These are phyloP conservation scores for Termitomyces heimii DNA, from an alignment of 768 basidiomycete genomes.

Conservation along the genomic window DNA sequence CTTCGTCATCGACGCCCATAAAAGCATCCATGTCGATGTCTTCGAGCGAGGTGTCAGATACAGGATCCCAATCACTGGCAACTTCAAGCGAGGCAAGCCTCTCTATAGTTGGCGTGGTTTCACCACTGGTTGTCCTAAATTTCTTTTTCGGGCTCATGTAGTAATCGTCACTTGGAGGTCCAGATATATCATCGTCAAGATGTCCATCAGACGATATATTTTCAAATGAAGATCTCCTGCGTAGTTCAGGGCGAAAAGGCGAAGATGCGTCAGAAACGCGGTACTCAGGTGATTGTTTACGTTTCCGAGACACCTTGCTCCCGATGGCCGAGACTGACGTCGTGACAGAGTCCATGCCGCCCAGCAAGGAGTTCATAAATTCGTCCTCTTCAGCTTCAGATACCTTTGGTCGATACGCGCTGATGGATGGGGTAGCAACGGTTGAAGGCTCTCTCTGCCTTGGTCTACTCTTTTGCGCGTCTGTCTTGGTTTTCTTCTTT, in stretches of 20 bases:
- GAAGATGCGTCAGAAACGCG: slow-evolving; percentile 36
- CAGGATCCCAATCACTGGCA: slow-evolving; percentile 37
- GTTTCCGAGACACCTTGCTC: slow-evolving; percentile 45
- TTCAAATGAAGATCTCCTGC: slow-evolving; percentile 24
- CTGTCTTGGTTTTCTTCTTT: slow-evolving; percentile 39
- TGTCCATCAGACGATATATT: slow-evolving; percentile 46
- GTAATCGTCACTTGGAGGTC: slow-evolving; percentile 53
- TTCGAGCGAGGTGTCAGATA: slow-evolving; percentile 38
- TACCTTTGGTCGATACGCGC: slow-evolving; percentile 72
- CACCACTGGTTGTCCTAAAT: slow-evolving; percentile 35
- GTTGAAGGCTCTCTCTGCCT: slow-evolving; percentile 47
- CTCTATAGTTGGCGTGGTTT: slow-evolving; percentile 50
- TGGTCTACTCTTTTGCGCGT: slow-evolving; percentile 31
- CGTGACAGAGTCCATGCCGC: slow-evolving; percentile 54
- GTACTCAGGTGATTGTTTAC: slow-evolving; percentile 54
- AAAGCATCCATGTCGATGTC: slow-evolving; percentile 60
- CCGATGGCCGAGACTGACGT: slow-evolving; percentile 25
- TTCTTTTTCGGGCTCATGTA: slow-evolving; percentile 71
- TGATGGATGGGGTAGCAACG: slow-evolving; percentile 56
- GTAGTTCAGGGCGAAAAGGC: slow-evolving; percentile 26
- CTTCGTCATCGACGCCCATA: slow-evolving; percentile 51
- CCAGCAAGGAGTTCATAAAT: slow-evolving; percentile 82
- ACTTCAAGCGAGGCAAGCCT: slow-evolving; percentile 56
- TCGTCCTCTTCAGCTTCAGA: slow-evolving; percentile 81
- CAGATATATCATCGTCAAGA: slow-evolving; percentile 24